These are phyloP conservation scores for Saccharomycopsis synnaedendra DNA, from an alignment of 805 yeast species.

Conservation along the genomic window DNA sequence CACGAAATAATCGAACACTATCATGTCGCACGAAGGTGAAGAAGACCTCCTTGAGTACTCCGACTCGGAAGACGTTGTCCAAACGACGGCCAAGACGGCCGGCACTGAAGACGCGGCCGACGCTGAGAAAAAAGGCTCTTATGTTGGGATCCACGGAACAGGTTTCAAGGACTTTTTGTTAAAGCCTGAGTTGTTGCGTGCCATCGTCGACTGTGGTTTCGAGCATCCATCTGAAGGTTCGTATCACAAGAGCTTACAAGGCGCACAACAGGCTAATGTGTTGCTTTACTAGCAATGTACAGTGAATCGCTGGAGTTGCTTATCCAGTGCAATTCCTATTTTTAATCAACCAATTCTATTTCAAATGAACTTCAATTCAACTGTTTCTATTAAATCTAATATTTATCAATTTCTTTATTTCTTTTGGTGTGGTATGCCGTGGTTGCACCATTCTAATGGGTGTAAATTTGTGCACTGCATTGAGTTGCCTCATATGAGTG, in stretches of 20 bases:
- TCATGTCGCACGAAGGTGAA: conserved; percentile 93
- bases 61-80: conserved; percentile 92
- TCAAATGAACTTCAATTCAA: too few species aligned
- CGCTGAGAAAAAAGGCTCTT: conserved; percentile 87
- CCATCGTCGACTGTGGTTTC: conserved; percentile 97
- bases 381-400: too few species aligned
- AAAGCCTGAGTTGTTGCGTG: conserved; percentile 94
- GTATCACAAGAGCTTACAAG: conserved; percentile 25
- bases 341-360: too few species aligned
- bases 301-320: too few species aligned
- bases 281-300: too few species aligned
- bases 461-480: too few species aligned
- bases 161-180: conserved; percentile 96
- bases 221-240: conserved; percentile 99
- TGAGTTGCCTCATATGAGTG: too few species aligned
- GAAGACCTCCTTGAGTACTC: conserved; percentile 99
- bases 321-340: too few species aligned
- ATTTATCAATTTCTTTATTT: too few species aligned
- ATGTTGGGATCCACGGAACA: conserved; percentile 96
- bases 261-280: too few species aligned
- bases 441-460: too few species aligned
- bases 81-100: conserved; percentile 36
- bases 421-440: too few species aligned
- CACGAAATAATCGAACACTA: background rate
- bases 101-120: conserved; percentile 36